A percentile compares a stretch with the other conserved stretches of the same genome.
Conservation (phyloP, 1,139 yeast species). For the Blastobotrys malaysiensis region DNA sequence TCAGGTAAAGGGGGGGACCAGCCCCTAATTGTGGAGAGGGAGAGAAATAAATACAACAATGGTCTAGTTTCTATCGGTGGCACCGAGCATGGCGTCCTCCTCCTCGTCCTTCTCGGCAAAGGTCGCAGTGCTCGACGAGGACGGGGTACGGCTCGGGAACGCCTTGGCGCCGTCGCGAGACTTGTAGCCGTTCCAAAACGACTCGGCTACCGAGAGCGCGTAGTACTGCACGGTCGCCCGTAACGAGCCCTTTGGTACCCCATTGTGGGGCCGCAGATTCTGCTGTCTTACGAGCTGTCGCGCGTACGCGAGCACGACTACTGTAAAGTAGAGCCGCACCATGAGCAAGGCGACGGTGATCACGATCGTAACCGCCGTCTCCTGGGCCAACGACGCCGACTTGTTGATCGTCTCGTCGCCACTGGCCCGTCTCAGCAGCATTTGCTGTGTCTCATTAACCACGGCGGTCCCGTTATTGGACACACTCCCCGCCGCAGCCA, state of each 20-base stretch:
- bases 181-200: conserved; percentile 45
- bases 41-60: background rate
- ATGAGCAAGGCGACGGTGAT: conserved; percentile 50
- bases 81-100: background rate
- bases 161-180: background rate
- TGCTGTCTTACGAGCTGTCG: conserved; percentile 35
- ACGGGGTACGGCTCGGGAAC: background rate
- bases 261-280: conserved; percentile 32
- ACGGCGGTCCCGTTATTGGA: conserved; percentile 10
- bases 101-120: background rate
- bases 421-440: conserved; percentile 9
- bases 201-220: conserved; percentile 27
- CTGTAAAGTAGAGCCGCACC: conserved; percentile 59
- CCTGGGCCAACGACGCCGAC: conserved; percentile 67
- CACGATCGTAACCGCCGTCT: conserved; percentile 59
- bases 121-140: background rate
- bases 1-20: background rate
- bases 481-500: conserved; percentile 7
- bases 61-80: background rate
- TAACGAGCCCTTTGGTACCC: conserved; percentile 32
- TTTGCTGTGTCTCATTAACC: conserved; percentile 8
- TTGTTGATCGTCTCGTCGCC: conserved; percentile 33
- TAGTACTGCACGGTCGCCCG: conserved; percentile 28
- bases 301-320: conserved; percentile 59
- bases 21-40: background rate